A percentile compares a stretch with the other conserved stretches of the same genome.
phyloP scores from a whole-genome alignment of 2,329 filamentous ascomycete species.

The Arthrobotrys musiformis region DNA sequence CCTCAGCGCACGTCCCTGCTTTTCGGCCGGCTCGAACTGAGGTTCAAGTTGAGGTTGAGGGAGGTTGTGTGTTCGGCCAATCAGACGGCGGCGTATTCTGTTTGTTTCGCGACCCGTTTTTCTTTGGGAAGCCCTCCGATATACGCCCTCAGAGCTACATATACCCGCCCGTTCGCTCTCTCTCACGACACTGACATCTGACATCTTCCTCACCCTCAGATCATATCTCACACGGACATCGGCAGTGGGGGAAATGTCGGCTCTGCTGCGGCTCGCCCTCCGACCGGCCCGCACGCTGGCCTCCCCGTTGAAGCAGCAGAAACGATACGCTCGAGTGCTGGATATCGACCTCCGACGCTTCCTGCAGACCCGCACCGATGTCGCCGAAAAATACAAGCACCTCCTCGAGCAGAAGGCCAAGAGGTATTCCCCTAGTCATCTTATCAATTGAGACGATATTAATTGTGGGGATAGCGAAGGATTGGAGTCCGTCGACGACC shows the following conservation, averaged over 20 bases:
- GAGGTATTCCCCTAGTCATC: constrained; percentile 64
- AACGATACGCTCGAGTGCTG: constrained; percentile 89
- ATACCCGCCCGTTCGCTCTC: neutral
- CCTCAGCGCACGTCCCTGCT: constrained; percentile 1
- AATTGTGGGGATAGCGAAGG: constrained; percentile 70
- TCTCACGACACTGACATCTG: neutral
- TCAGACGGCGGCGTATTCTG: neutral
- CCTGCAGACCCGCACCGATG: constrained; percentile 79
- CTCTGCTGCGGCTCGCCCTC: constrained; percentile 36
- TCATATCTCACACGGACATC: too few relatives aligned
- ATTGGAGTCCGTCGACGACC: constrained; percentile 75
- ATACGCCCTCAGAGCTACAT: neutral
- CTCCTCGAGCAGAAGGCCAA: constrained; percentile 86
- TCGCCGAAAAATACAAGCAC: constrained; percentile 85
- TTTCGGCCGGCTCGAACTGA: constrained; percentile 48
- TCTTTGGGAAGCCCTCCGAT: neutral
- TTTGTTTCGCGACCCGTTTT: neutral
- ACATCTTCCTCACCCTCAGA: too few relatives aligned
- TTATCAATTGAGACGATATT: neutral
- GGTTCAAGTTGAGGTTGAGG: neutral
- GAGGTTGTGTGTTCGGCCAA: too few relatives aligned
- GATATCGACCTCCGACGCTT: constrained; percentile 76
- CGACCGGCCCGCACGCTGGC: constrained; percentile 4
- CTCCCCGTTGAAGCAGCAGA: constrained; percentile 67
- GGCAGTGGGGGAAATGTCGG: too few relatives aligned